A percentile compares a stretch with the other conserved stretches of the same genome.
Evolutionary conservation across 805 yeast genomes (phyloP).

Genomic region (Barnettozyma populi): DNA sequence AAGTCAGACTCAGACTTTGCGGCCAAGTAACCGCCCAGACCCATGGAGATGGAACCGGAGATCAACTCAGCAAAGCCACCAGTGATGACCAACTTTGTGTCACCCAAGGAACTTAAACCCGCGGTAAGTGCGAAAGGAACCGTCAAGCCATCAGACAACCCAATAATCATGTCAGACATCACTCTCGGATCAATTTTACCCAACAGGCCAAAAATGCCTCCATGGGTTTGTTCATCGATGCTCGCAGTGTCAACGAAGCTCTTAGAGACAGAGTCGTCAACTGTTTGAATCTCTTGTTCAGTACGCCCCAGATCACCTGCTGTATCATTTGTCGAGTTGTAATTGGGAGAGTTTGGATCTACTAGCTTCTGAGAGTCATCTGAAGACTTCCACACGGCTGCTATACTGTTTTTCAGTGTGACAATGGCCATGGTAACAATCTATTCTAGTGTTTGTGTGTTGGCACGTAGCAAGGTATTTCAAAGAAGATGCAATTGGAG

Average conservation of each 20-base stretch:
- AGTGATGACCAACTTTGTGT: slow-evolving; percentile 83
- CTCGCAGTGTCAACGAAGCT: slow-evolving; percentile 8
- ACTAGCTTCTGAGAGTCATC: slow-evolving; percentile 7
- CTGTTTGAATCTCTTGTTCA: slow-evolving; percentile 5
- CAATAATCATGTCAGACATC: slow-evolving; percentile 89
- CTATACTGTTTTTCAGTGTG: slow-evolving; percentile 23
- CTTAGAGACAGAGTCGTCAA: slow-evolving; percentile 3
- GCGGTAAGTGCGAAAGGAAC: slow-evolving; percentile 99
- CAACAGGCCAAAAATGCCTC: slow-evolving; percentile 22
- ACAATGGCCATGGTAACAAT: slow-evolving; percentile 21
- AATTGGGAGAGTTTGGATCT: slow-evolving; percentile 12
- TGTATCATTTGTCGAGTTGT: slow-evolving; percentile 14
- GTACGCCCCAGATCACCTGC: slow-evolving; percentile 11
- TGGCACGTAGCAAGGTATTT: not conserved
- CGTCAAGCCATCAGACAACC: slow-evolving; percentile 90
- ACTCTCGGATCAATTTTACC: slow-evolving; percentile 80
- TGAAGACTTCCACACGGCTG: slow-evolving; percentile 10
- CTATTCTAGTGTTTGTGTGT: not conserved
- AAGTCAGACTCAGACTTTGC: slow-evolving; percentile 85
- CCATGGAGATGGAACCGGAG: slow-evolving; percentile 97
- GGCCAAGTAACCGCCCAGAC: slow-evolving; percentile 93
- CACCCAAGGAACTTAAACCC: slow-evolving; percentile 87
- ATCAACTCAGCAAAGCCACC: slow-evolving; percentile 98
- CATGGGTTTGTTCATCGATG: slow-evolving; percentile 5
- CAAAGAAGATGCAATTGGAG: not conserved